A percentile compares a stretch with the other conserved stretches of the same genome.
Evolutionary conservation across 2,329 filamentous ascomycete genomes (phyloP).

Genomic region (Pseudocercospora pini-densiflorae): DNA sequence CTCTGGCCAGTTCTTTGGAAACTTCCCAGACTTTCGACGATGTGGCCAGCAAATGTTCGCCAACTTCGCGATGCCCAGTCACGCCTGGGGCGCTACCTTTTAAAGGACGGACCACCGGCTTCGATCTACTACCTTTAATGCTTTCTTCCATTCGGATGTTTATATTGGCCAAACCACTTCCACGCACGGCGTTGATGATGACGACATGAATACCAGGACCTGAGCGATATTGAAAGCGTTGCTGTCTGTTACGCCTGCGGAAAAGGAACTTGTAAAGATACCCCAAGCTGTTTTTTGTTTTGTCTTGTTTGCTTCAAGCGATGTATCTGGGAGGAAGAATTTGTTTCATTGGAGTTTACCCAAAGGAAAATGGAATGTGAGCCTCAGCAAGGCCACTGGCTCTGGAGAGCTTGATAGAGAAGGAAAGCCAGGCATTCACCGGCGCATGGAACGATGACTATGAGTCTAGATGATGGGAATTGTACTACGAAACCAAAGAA

Average conservation of each 20-base stretch:
- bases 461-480: conserved; percentile 21
- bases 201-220: conserved; percentile 22
- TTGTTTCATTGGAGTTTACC: conserved; percentile 14
- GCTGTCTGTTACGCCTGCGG: conserved; percentile 13
- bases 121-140: conserved; percentile 6
- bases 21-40: conserved; percentile 28
- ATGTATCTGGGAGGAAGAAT: conserved; percentile 8
- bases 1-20: conserved; percentile 27
- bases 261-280: conserved; percentile 31
- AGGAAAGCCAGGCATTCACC: not conserved
- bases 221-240: conserved; percentile 25
- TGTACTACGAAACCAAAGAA: conserved; percentile 19
- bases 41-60: conserved; percentile 34
- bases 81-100: conserved; percentile 29
- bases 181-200: conserved; percentile 19
- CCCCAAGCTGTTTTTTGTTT: conserved; percentile 23
- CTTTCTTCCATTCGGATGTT: conserved; percentile 19
- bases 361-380: conserved; percentile 11
- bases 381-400: conserved; percentile 22
- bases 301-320: conserved; percentile 13
- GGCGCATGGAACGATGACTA: conserved; percentile 19
- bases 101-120: conserved; percentile 14
- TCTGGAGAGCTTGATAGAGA: conserved; percentile 24
- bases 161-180: conserved; percentile 17
- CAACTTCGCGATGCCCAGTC: conserved; percentile 31